A percentile compares a stretch with the other conserved stretches of the same genome.
Conservation (phyloP, 768 basidiomycete species). For the Tephrocybe rancida region DNA sequence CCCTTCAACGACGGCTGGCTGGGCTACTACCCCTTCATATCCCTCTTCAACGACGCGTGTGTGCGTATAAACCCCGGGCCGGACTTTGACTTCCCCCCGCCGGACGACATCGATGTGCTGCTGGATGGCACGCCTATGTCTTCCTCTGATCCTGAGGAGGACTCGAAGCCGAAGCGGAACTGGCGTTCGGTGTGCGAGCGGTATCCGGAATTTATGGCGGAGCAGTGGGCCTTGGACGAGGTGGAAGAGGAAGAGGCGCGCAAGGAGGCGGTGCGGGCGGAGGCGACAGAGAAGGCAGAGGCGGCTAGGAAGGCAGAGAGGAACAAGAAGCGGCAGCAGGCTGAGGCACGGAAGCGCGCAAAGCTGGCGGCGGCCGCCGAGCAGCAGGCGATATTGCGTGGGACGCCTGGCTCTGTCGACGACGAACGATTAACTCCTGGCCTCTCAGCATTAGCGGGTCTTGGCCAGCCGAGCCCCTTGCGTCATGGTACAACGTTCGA, state of each 20-base stretch:
- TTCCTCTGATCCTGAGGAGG: slow-evolving; percentile 24
- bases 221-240: slow-evolving; percentile 80
- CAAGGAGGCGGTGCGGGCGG: slow-evolving; percentile 39
- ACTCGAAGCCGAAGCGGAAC: no score
- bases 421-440: slow-evolving; percentile 22
- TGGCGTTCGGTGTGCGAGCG: slow-evolving; percentile 87
- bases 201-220: slow-evolving; percentile 81
- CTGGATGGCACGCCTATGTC: slow-evolving; percentile 38
- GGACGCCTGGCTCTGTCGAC: slow-evolving; percentile 16
- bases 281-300: slow-evolving; percentile 41
- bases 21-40: slow-evolving; percentile 96
- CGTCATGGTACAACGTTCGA: slow-evolving; percentile 44
- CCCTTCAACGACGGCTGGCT: slow-evolving; percentile 92
- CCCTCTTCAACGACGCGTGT: slow-evolving; percentile 87
- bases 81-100: slow-evolving; percentile 79
- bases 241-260: slow-evolving; percentile 73
- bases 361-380: slow-evolving; percentile 37
- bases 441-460: slow-evolving; percentile 1
- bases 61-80: slow-evolving; percentile 90
- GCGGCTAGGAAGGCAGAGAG: slow-evolving; percentile 53
- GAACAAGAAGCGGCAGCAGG: slow-evolving; percentile 52
- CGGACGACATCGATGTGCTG: slow-evolving; percentile 71
- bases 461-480: slow-evolving; percentile 41
- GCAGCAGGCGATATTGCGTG: slow-evolving; percentile 17
- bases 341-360: slow-evolving; percentile 52